phyloP scores from a whole-genome alignment of 1,284 basidiomycete species.

The Pseudozyma flocculosa region DNA sequence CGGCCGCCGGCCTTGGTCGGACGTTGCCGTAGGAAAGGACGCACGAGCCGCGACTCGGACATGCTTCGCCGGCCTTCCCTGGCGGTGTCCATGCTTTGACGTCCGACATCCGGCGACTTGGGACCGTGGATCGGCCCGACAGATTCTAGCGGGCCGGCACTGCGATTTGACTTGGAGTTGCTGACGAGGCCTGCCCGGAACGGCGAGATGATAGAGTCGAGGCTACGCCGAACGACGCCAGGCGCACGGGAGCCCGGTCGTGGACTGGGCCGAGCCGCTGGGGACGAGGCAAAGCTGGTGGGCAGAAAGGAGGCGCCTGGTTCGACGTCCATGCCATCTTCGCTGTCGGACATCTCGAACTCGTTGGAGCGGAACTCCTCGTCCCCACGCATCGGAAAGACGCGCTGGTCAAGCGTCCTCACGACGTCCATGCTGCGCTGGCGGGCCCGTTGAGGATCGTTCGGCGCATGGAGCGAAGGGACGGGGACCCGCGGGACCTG shows the following conservation, averaged over 20 bases:
- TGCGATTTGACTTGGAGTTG: background rate
- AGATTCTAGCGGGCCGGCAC: background rate
- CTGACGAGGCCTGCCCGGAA: constrained; percentile 27
- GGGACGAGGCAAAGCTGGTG: background rate
- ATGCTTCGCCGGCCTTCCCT: constrained; percentile 17
- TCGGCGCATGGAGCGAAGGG: background rate
- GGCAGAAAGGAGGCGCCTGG: background rate
- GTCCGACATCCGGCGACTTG: no score
- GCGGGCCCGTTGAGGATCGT: background rate
- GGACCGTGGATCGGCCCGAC: no score
- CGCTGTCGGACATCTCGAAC: constrained; percentile 25
- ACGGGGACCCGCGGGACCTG: constrained; percentile 3
- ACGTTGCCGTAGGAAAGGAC: constrained; percentile 19
- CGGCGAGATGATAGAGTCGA: constrained; percentile 31
- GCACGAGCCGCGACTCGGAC: constrained; percentile 29
- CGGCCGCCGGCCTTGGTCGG: constrained; percentile 3
- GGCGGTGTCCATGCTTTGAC: background rate
- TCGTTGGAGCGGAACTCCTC: constrained; percentile 24
- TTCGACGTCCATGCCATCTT: constrained; percentile 1
- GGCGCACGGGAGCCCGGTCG: background rate
- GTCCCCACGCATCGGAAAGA: constrained; percentile 24
- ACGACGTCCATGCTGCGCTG: constrained; percentile 2
- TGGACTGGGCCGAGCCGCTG: background rate
- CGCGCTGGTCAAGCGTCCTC: constrained; percentile 8
- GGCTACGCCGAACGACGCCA: constrained; percentile 24